Percentiles rank a stretch among this genome's conserved stretches.
phyloP scores from a whole-genome alignment of 768 basidiomycete genomes.

The Clavaria fumosa region DNA sequence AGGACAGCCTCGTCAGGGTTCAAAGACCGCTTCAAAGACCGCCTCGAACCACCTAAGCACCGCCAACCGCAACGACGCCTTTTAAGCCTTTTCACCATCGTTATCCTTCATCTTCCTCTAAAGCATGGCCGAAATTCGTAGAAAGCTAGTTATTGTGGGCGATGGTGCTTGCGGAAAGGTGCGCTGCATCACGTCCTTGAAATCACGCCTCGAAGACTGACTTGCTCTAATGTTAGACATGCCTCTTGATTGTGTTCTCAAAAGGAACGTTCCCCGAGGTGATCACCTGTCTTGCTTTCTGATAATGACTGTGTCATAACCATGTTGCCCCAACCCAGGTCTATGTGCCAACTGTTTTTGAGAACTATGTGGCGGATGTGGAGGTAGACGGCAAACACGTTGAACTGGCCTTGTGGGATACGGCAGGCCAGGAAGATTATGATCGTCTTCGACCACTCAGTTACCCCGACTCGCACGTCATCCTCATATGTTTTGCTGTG shows the following conservation, averaged over 20 bases:
- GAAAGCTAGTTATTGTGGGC: conserved; percentile 98
- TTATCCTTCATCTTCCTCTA: conserved; percentile 10
- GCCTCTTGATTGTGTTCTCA: conserved; percentile 89
- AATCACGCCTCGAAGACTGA: conserved; percentile 1
- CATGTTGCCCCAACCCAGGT: conserved; percentile 37
- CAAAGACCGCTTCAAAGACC: conserved; percentile 16
- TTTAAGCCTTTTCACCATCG: conserved; percentile 2
- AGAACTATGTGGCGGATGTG: conserved; percentile 99
- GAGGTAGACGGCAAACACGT: conserved; percentile 98
- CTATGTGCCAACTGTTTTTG: conserved; percentile 98
- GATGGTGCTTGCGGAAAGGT: conserved; percentile 98
- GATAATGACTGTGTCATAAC: not conserved
- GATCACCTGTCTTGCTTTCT: conserved; percentile 10
- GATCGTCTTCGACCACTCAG: conserved; percentile 95
- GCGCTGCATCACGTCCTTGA: conserved; percentile 7
- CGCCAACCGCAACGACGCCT: conserved; percentile 1
- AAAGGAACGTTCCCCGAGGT: conserved; percentile 97
- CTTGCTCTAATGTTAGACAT: conserved; percentile 39
- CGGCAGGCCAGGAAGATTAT: conserved; percentile 98
- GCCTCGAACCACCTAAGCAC: conserved; percentile 8
- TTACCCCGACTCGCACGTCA: conserved; percentile 99
- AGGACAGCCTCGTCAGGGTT: conserved; percentile 7
- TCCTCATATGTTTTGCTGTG: conserved; percentile 97
- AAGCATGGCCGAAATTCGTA: conserved; percentile 98
- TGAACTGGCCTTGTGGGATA: conserved; percentile 99